Base-by-base conservation (phyloP, 352 stramenopile genomes). In the Pythium vanterpoolii region DNA sequence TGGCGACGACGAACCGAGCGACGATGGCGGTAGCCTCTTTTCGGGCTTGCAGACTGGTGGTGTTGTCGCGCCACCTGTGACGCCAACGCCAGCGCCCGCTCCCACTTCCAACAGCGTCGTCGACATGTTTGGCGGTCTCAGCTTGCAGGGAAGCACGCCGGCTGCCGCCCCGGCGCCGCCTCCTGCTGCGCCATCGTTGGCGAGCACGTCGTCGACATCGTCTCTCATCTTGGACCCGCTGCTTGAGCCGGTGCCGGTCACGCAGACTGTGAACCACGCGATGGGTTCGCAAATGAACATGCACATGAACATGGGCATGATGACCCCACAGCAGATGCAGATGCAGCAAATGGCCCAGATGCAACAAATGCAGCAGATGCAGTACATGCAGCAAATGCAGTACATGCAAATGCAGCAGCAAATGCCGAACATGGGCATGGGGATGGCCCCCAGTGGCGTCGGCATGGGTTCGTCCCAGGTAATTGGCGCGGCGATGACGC, bases 401-500 rank as follows among this genome's bases (percentile, higher is more conserved):
- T 62, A 77, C 19, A 86, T 89, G 75, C 81, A 86, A 47, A 89
- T 90, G 80, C 78, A 88, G 58, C 69, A 56, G 39, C 60, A 58
- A 60, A 84, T 87, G 72, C 70, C 78, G 46, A 66, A 60, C 23
- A 71, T 56, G 60, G 62, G 64, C 19, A 26, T 30, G 51, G 68
- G 61, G 16, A 70, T 77, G 19, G 58, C 33, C 33, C 45, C 61
- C 19, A 68, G 73, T 46, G 75, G 72, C 5, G 48, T 55, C 19
- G 48, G 48, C 11, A 55, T 55, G 48, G 48, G 48, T 13, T 55
- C 82, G 18, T 90, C 81, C 11, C 84, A 91, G 49, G 84, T 92
- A 43, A 94, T 94, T 56, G 84, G 84, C 48, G 82, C 84, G 14
- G 84, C 82, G 14, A 94, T 94, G 84, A 94, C 83, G 14, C 84